Evolutionary conservation across 108 stramenopile genomes (phyloP), one percentile per base, ranked within the genome.

Genomic region (Chaetoceros tenuissimus): DNA sequence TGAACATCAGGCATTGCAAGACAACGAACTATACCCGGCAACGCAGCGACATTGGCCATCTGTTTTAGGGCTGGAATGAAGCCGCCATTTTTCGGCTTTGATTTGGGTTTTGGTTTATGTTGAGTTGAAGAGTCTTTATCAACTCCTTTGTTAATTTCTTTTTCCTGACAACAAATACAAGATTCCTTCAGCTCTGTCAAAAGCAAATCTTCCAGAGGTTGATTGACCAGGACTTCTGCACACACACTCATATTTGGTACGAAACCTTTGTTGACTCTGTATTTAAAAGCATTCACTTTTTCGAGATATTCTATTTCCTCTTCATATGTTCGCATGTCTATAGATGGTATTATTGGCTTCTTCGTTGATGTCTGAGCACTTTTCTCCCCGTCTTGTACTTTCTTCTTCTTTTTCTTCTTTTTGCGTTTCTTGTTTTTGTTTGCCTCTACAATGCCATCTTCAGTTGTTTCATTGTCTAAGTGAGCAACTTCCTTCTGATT

Each of bases 1-100:
- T 93, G 87, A 1, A 87, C 62, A 69, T 93, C 91, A 1, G 91
- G 91, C 68, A 93, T 75, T 17, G 87, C 90, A 28, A 91, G 69
- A 8, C 59, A 65, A 45, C 66, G 65, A 18, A 89, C 87, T 46
- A 92, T 85, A 1, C 89, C 91, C 1, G 91, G 91, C 1, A 93
- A 68, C 1, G 88, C 82, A 17, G 91, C 91, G 20, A 93, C 91
- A 55, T 93, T 93, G 51, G 86, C 82, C 22, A 81, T 66, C 31
- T 79, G 78, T 31, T 81, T 81, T 27, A 91, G 68, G 28, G 85
- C 85, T 3, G 91, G 91, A 17, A 89, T 69, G 56, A 92, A 92
- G 1, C 85, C 84, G 3, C 77, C 80, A 3, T 55, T 56, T 8
- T 46, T 31, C 18, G 57, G 23, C n/a, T 56, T 45, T 13, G 54